Evolutionary conservation across 805 yeast species (phyloP).

Genomic region (Candida manassasensis): DNA sequence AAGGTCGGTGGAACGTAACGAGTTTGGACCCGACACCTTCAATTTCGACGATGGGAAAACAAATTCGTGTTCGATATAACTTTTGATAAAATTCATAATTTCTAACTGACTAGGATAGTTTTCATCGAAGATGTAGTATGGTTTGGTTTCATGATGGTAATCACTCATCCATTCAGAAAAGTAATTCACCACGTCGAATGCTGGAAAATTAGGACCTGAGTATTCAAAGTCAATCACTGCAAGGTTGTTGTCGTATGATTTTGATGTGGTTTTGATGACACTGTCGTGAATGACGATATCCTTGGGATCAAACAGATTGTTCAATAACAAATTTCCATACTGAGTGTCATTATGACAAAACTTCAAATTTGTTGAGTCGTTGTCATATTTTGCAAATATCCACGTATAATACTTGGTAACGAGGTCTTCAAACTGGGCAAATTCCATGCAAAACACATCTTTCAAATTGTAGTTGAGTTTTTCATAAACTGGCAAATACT

Average conservation of each 20-base stretch:
- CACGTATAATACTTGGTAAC: conserved; percentile 55
- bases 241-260: conserved; percentile 44
- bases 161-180: conserved; percentile 97
- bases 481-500: conserved; percentile 35
- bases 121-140: conserved; percentile 49
- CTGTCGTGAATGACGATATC: conserved; percentile 24
- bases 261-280: conserved; percentile 22
- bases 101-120: conserved; percentile 67
- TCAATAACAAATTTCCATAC: conserved; percentile 83
- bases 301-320: conserved; percentile 49
- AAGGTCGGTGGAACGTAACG: conserved; percentile 20
- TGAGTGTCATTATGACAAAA: conserved; percentile 97
- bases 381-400: conserved; percentile 51
- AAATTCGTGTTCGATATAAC: conserved; percentile 68
- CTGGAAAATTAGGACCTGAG: conserved; percentile 85
- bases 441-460: conserved; percentile 41
- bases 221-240: conserved; percentile 97
- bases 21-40: conserved; percentile 13
- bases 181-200: conserved; percentile 89
- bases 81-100: conserved; percentile 63
- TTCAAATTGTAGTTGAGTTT: conserved; percentile 29
- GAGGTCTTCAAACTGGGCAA: conserved; percentile 46
- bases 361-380: conserved; percentile 46
- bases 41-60: conserved; percentile 31
- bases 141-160: conserved; percentile 58